Conservation (phyloP, 2,329 filamentous ascomycete species). For the Aspergillus nomiae region DNA sequence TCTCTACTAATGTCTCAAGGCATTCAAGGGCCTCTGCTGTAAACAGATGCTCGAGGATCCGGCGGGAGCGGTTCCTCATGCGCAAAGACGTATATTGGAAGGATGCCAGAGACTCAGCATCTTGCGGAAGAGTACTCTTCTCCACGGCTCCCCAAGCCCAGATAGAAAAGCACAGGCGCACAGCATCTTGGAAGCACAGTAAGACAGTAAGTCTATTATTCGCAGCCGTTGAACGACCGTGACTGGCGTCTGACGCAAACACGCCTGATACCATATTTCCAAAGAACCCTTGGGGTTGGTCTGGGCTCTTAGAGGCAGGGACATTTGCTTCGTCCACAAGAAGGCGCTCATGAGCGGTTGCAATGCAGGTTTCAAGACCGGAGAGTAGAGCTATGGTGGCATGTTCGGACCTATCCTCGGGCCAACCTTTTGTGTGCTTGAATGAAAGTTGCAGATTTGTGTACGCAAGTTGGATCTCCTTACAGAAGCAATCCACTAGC, state of each 20-base stretch:
- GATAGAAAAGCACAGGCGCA: conserved; percentile 87
- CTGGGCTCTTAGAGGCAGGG: conserved; percentile 72
- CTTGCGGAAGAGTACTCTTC: conserved; percentile 50
- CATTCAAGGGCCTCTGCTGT: conserved; percentile 90
- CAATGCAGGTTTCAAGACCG: conserved; percentile 86
- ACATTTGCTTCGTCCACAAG: conserved; percentile 72
- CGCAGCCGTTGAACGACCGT: conserved; percentile 79
- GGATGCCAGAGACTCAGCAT: conserved; percentile 72
- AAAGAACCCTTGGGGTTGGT: conserved; percentile 84
- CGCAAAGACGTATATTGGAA: conserved; percentile 88
- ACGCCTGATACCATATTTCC: conserved; percentile 93
- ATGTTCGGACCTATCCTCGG: conserved; percentile 59
- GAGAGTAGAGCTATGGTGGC: conserved; percentile 77
- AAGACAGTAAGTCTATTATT: conserved; percentile 92
- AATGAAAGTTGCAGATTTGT: conserved; percentile 61
- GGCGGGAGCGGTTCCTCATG: conserved; percentile 84
- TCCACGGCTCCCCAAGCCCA: conserved; percentile 84
- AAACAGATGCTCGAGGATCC: conserved; percentile 90
- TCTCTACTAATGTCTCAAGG: conserved; percentile 82
- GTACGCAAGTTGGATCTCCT: conserved; percentile 74
- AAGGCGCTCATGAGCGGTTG: conserved; percentile 80
- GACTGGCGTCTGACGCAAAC: conserved; percentile 75
- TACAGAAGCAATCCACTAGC: conserved; percentile 85
- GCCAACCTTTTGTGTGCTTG: conserved; percentile 43
- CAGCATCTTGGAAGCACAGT: conserved; percentile 94